Conservation (phyloP, 2,329 filamentous ascomycete species). For the Thielaviopsis punctulata region DNA sequence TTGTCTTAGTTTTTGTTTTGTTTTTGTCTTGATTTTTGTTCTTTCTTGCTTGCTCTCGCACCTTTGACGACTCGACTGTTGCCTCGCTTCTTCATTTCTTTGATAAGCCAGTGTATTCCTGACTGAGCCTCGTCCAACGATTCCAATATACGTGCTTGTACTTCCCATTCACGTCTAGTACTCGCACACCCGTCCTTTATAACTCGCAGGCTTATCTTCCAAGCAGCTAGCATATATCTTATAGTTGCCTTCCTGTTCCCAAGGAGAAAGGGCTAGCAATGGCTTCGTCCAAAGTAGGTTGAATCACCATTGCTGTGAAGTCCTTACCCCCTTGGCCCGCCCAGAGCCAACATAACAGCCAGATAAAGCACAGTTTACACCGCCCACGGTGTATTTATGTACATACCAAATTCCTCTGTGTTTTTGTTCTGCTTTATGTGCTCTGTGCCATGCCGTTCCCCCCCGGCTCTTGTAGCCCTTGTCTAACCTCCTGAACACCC, state of each 20-base stretch:
- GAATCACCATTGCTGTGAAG: conserved; percentile 12
- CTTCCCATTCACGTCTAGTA: neutral
- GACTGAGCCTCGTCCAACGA: neutral
- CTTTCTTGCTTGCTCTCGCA: neutral
- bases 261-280: conserved; percentile 13
- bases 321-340: conserved; percentile 12
- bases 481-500: neutral
- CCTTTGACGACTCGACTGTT: too few species aligned
- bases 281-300: conserved; percentile 13
- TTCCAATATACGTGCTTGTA: conserved; percentile 5
- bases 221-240: conserved; percentile 7
- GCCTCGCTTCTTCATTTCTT: too few species aligned
- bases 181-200: conserved; percentile 4
- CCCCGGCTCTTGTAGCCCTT: neutral
- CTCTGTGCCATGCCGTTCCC: conserved; percentile 3
- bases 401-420: neutral
- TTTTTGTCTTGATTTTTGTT: neutral
- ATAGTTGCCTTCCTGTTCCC: conserved; percentile 3
- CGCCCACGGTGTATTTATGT: neutral
- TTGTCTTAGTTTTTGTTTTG: neutral
- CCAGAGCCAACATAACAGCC: neutral
- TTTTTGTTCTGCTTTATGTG: neutral
- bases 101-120: neutral
- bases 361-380: neutral
- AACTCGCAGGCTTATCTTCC: conserved; percentile 9